Evolutionary conservation across 495 filamentous ascomycete species (phyloP), one percentile per base, ranked within the genome.

Genomic region (Cercophora newfieldiana): DNA sequence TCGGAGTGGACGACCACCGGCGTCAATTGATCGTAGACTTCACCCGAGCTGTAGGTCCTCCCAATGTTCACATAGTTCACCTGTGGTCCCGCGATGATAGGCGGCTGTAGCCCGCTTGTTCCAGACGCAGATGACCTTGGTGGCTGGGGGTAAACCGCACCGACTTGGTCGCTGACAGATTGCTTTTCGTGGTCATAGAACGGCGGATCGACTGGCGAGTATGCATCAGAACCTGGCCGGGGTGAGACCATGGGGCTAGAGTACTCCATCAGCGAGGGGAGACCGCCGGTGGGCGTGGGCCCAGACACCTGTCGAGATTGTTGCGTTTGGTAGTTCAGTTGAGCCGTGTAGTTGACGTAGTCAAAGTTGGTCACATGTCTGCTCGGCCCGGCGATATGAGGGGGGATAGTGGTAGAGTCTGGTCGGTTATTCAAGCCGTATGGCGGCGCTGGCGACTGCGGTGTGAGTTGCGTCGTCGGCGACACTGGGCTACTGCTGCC

Each of bases 321-420:
- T 29, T 68, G 63, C 7, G 65, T 61, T 8, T 67, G 72, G 29
- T 65, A 63, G 56, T 68, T 65, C 16, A 66, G 63, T 28, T 73
- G 73, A 3, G 66, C 64, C 5, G 67, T 74, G 60, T 74, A 75
- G 69, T 63, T 65, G 48, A 63, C 59, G 29, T 75, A 75, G 63
- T 75, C 59, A 50, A 72, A 68, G 57, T 67, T 59, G 30, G 64
- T 57, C 48, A 71, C 47, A 53, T 62, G 58, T 24, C 49, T 61
- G 30, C 54, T 61, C 19, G 51, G 47, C 25, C 54, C 67, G 22
- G 44, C 48, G 19, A 60, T 22, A 28, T 56, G 44, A 19, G 61
- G 55, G 14, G 58, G 64, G 60, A 49, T 48, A 63, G 14, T 51
- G 58, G 44, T 21, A 29, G 54, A 53, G 59, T 59, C 37, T 24